These are phyloP conservation scores for Eremothecium coryli DNA, from an alignment of 1,139 yeast genomes.

Conservation along the genomic window DNA sequence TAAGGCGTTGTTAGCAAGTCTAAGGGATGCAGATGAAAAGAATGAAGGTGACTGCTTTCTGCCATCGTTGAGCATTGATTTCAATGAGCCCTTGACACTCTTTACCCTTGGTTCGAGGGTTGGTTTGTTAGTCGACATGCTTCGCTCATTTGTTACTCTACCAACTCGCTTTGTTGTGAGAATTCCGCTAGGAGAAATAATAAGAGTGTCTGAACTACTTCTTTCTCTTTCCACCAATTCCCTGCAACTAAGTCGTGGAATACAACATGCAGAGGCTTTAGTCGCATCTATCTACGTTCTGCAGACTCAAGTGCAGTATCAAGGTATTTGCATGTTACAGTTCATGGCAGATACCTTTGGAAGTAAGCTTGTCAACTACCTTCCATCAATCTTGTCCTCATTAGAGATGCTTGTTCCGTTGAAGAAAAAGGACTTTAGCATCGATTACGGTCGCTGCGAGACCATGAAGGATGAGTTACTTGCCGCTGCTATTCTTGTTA, in stretches of 20 bases:
- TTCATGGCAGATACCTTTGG: slow-evolving; percentile 35
- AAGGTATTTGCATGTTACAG: slow-evolving; percentile 38
- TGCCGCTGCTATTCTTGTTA: slow-evolving; percentile 16
- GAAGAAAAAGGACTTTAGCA: slow-evolving; percentile 21
- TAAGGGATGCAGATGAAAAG: slow-evolving; percentile 28
- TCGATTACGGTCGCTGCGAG: slow-evolving; percentile 28
- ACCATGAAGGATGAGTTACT: slow-evolving; percentile 20
- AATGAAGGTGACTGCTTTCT: slow-evolving; percentile 31
- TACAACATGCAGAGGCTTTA: slow-evolving; percentile 43
- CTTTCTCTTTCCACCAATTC: slow-evolving; percentile 47
- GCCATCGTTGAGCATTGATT: slow-evolving; percentile 45
- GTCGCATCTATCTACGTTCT: slow-evolving; percentile 37
- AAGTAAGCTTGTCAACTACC: slow-evolving; percentile 42
- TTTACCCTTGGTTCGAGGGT: slow-evolving; percentile 44
- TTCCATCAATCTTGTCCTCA: slow-evolving; percentile 39
- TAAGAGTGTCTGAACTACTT: slow-evolving; percentile 42
- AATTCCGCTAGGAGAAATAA: slow-evolving; percentile 48
- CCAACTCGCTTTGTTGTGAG: slow-evolving; percentile 41
- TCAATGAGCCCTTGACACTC: slow-evolving; percentile 45
- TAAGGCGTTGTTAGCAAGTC: slow-evolving; percentile 30
- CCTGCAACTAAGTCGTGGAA: slow-evolving; percentile 47
- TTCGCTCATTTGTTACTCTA: slow-evolving; percentile 38
- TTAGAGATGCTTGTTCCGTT: slow-evolving; percentile 50
- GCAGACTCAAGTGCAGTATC: slow-evolving; percentile 37
- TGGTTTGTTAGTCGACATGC: slow-evolving; percentile 37